A percentile compares a stretch with the other conserved stretches of the same genome.
Conservation (phyloP, 2,329 filamentous ascomycete genomes). For the Fusarium ramigenum region DNA sequence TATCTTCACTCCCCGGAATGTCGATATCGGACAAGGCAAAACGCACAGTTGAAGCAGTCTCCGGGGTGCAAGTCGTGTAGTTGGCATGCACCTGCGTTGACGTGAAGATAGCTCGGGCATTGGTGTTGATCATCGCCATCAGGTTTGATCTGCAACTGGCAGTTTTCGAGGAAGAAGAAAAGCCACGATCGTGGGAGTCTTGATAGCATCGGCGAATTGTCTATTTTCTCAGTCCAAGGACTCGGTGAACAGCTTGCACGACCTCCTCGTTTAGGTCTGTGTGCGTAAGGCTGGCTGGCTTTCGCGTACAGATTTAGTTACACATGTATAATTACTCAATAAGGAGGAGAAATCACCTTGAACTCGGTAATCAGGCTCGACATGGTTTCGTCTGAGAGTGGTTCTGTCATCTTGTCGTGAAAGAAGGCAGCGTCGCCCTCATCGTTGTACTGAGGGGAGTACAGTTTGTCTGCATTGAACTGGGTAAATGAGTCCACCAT, state of each 20-base stretch:
- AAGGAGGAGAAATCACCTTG: background rate
- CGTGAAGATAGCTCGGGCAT: background rate
- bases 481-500: background rate
- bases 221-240: background rate
- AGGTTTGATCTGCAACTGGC: background rate
- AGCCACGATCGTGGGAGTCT: background rate
- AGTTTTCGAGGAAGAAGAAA: background rate
- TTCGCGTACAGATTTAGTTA: background rate
- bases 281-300: background rate
- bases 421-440: background rate
- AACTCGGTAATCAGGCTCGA: background rate
- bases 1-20: background rate
- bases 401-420: background rate
- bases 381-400: background rate
- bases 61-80: background rate
- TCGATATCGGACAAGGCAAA: fast-evolving
- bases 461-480: background rate
- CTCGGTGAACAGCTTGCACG: background rate
- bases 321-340: background rate
- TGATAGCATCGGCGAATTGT: background rate
- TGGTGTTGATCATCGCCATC: background rate
- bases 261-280: background rate
- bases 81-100: background rate
- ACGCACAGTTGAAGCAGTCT: background rate
- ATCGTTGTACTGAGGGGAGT: background rate